phyloP scores from a whole-genome alignment of 768 basidiomycete species.

The Rhodosporidiobolus sp. region DNA sequence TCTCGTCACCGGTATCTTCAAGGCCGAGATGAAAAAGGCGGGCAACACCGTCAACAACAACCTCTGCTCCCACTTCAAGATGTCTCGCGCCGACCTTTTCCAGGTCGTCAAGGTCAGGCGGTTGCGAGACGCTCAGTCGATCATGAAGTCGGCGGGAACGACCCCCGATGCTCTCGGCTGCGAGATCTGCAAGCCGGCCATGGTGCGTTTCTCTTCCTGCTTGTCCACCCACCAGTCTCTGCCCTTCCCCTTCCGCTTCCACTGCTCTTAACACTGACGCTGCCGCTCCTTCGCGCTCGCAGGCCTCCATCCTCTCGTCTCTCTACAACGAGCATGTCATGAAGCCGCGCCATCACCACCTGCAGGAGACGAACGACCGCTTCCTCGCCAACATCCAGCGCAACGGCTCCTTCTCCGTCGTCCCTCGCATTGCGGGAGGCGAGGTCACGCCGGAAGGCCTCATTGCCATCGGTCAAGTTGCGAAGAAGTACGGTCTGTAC shows the following conservation, averaged over 20 bases:
- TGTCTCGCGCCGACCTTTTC: slow-evolving; percentile 66
- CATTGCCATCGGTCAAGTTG: slow-evolving; percentile 63
- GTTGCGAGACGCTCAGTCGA: slow-evolving; percentile 57
- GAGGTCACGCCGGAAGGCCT: slow-evolving; percentile 68
- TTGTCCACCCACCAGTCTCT: too few species aligned
- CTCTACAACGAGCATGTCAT: slow-evolving; percentile 66
- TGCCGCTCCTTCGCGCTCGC: too few species aligned
- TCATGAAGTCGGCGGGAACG: slow-evolving; percentile 58
- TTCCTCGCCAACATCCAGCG: slow-evolving; percentile 43
- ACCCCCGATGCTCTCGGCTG: slow-evolving; percentile 61
- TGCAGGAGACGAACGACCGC: slow-evolving; percentile 60
- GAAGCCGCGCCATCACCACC: slow-evolving; percentile 59
- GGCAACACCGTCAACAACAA: slow-evolving; percentile 61
- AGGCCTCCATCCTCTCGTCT: slow-evolving; percentile 54
- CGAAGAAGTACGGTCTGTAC: slow-evolving; percentile 65
- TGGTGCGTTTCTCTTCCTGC: slow-evolving; percentile 47
- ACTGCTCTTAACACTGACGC: too few species aligned
- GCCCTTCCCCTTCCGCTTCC: too few species aligned
- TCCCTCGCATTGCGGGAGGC: slow-evolving; percentile 68
- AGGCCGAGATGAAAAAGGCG: slow-evolving; percentile 66
- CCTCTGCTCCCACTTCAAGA: slow-evolving; percentile 65
- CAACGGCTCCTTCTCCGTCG: slow-evolving; percentile 63
- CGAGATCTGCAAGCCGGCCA: slow-evolving; percentile 68
- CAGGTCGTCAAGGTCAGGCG: slow-evolving; percentile 63
- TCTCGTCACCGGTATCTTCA: slow-evolving; percentile 55